Conservation (phyloP, 164 flowering plant genomes). For the Stephania japonica region DNA sequence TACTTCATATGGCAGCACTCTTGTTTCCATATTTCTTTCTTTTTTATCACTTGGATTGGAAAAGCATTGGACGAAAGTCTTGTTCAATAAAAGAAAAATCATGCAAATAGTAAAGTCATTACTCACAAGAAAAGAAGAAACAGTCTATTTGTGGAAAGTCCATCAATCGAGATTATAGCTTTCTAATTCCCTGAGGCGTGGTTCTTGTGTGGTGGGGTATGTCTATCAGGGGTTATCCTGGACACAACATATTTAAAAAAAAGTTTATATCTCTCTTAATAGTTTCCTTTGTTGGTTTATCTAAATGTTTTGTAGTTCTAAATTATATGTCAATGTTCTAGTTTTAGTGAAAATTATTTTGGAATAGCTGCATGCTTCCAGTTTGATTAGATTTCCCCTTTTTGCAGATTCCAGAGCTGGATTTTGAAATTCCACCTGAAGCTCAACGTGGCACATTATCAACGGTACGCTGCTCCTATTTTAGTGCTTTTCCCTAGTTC, state of each 20-base stretch:
- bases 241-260: too few relatives aligned
- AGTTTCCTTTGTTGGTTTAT: not conserved
- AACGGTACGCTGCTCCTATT: constrained; percentile 43
- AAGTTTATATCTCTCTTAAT: too few relatives aligned
- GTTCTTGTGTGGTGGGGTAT: not conserved
- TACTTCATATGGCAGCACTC: not conserved
- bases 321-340: not conserved
- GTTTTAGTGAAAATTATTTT: not conserved
- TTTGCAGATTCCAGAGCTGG: constrained; percentile 83
- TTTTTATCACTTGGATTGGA: not conserved
- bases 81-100: not conserved
- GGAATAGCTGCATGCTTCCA: not conserved
- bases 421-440: constrained; percentile 98
- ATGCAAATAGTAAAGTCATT: not conserved
- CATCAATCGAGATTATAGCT: not conserved
- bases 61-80: not conserved
- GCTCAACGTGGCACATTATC: constrained; percentile 91
- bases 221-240: not conserved
- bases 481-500: not conserved
- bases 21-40: not conserved
- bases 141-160: not conserved
- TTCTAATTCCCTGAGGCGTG: not conserved
- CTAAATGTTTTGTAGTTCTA: not conserved
- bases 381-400: not conserved
- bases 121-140: not conserved